These are phyloP conservation scores for Arachis hypogaea DNA, from an alignment of 306 rosid genomes.

Conservation along the genomic window DNA sequence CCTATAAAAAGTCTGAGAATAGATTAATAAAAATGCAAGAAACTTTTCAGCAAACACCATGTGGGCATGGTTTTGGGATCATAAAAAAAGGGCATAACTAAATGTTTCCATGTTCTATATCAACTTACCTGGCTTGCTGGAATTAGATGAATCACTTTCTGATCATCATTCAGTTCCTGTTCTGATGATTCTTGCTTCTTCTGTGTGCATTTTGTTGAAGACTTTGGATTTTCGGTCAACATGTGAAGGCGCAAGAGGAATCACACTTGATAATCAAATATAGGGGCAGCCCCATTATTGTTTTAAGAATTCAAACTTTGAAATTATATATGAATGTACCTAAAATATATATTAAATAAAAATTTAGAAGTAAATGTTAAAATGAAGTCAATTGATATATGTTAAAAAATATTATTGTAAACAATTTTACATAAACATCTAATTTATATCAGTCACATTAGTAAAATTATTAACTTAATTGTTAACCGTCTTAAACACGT, in stretches of 20 bases:
- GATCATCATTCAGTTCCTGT: constrained; percentile 37
- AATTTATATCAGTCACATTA: no score
- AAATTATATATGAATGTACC: constrained; percentile 9
- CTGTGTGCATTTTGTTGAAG: constrained; percentile 10
- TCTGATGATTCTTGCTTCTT: constrained; percentile 28
- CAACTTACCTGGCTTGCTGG: constrained; percentile 31
- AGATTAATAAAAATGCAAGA: constrained; percentile 19
- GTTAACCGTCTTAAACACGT: no score
- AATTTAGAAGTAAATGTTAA: no score
- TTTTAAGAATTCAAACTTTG: constrained; percentile 28
- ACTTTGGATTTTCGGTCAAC: constrained; percentile 37
- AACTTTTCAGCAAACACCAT: constrained; percentile 30
- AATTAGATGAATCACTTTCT: constrained; percentile 24
- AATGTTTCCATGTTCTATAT: background rate
- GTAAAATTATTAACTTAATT: no score
- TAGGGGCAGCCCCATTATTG: constrained; percentile 22
- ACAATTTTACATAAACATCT: no score
- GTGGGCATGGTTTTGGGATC: constrained; percentile 4
- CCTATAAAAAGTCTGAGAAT: background rate
- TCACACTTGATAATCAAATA: constrained; percentile 32
- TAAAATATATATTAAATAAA: background rate
- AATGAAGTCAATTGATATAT: no score
- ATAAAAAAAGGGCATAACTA: background rate
- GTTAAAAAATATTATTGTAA: no score
- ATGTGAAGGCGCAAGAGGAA: constrained; percentile 25